Conservation (phyloP, 2,329 filamentous ascomycete genomes). For the Chalaropsis thielavioides region DNA sequence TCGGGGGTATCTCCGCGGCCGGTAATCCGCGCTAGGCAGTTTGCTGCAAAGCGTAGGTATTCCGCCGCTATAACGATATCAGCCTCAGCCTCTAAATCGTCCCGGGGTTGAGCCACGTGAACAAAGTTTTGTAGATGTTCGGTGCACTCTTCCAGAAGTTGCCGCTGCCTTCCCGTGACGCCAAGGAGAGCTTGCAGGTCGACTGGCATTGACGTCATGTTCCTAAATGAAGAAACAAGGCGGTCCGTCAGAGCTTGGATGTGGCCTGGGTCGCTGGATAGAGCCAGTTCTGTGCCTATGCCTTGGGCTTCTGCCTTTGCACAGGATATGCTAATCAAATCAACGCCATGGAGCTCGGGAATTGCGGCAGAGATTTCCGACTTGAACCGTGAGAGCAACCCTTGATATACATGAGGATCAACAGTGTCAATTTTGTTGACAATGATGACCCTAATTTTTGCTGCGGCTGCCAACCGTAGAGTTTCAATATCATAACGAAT, state of each 20-base stretch:
- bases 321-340: slow-evolving; percentile 28
- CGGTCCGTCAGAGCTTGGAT: slow-evolving; percentile 54
- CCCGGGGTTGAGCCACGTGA: slow-evolving; percentile 33
- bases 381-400: slow-evolving; percentile 11
- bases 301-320: slow-evolving; percentile 54
- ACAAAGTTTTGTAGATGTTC: slow-evolving; percentile 61
- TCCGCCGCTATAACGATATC: slow-evolving; percentile 89
- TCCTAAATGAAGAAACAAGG: slow-evolving; percentile 52
- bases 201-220: slow-evolving; percentile 55
- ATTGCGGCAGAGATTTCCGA: slow-evolving; percentile 21
- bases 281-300: slow-evolving; percentile 29
- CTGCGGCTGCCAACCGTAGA: slow-evolving; percentile 35
- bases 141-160: slow-evolving; percentile 62
- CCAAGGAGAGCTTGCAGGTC: slow-evolving; percentile 74
- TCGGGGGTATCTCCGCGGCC: slow-evolving; percentile 74
- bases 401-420: slow-evolving; percentile 27
- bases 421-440: slow-evolving; percentile 49
- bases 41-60: slow-evolving; percentile 66
- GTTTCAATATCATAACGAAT: slow-evolving; percentile 44
- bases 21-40: slow-evolving; percentile 71
- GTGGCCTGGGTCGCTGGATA: slow-evolving; percentile 40
- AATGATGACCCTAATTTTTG: slow-evolving; percentile 37
- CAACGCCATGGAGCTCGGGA: slow-evolving; percentile 27
- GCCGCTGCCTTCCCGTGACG: slow-evolving; percentile 76
- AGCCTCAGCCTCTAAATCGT: slow-evolving; percentile 34